Evolutionary conservation across 208 protist genomes (phyloP).

Genomic region (Angomonas ambiguus): DNA sequence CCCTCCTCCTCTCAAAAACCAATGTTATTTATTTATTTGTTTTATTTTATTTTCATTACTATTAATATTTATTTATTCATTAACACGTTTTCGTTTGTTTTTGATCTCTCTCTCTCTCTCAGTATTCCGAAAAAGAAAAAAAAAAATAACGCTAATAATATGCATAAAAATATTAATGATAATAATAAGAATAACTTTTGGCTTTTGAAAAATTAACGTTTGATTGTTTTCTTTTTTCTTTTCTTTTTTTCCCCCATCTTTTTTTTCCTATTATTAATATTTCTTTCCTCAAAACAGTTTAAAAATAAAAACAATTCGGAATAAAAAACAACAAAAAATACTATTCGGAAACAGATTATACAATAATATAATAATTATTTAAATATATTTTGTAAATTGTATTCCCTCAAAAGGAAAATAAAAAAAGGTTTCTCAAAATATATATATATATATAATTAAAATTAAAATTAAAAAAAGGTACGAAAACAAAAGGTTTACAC

Average conservation of each 20-base stretch:
- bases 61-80: no score
- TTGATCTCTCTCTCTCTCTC: no score
- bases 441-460: background rate
- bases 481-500: background rate
- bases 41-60: conserved; percentile 11
- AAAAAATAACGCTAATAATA: no score
- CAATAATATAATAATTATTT: no score
- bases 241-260: background rate
- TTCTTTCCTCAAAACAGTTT: background rate
- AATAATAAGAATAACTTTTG: background rate
- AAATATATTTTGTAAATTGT: no score
- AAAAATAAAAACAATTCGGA: background rate
- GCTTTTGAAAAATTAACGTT: background rate
- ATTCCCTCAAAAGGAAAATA: no score
- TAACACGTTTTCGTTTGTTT: no score
- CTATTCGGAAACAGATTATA: no score
- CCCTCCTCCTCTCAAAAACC: no score
- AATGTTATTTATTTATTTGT: background rate
- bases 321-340: no score
- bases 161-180: background rate
- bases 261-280: conserved; percentile 6
- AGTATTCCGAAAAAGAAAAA: no score
- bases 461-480: background rate
- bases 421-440: no score
- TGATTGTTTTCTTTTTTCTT: conserved; percentile 3